Evolutionary conservation across 2,329 filamentous ascomycete genomes (phyloP).

Genomic region (Pestalotiopsis sp.): DNA sequence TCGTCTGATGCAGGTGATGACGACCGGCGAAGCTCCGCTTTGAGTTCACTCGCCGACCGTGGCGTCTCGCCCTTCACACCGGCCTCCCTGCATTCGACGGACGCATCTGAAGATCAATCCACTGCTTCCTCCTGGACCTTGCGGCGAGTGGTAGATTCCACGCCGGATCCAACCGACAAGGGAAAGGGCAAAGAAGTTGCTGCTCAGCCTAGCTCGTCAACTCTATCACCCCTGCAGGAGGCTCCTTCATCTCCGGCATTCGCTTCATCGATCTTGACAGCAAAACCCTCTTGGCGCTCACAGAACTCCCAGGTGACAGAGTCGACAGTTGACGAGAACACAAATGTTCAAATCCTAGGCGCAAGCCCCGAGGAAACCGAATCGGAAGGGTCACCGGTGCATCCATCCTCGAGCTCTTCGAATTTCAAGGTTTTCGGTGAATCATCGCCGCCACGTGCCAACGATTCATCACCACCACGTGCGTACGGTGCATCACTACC

Average conservation of each 20-base stretch:
- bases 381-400: constrained; percentile 40
- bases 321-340: constrained; percentile 41
- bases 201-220: constrained; percentile 20
- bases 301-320: constrained; percentile 42
- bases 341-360: constrained; percentile 56
- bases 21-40: constrained; percentile 48
- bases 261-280: constrained; percentile 22
- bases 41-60: constrained; percentile 48
- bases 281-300: constrained; percentile 40
- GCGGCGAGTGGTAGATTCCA: constrained; percentile 51
- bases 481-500: constrained; percentile 25
- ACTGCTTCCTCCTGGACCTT: constrained; percentile 48
- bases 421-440: constrained; percentile 54
- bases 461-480: constrained; percentile 26
- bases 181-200: constrained; percentile 40
- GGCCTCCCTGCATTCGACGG: constrained; percentile 32
- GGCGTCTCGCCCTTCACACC: constrained; percentile 38
- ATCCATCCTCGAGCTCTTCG: constrained; percentile 42
- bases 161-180: constrained; percentile 36
- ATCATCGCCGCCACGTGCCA: constrained; percentile 38
- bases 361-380: constrained; percentile 42
- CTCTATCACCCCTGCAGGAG: constrained; percentile 32
- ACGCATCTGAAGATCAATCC: constrained; percentile 33
- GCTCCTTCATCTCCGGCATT: constrained; percentile 16
- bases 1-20: constrained; percentile 48